Evolutionary conservation across 2,329 filamentous ascomycete species (phyloP), one percentile per base, ranked within the genome.

Genomic region (Acephala macrosclerotiorum): DNA sequence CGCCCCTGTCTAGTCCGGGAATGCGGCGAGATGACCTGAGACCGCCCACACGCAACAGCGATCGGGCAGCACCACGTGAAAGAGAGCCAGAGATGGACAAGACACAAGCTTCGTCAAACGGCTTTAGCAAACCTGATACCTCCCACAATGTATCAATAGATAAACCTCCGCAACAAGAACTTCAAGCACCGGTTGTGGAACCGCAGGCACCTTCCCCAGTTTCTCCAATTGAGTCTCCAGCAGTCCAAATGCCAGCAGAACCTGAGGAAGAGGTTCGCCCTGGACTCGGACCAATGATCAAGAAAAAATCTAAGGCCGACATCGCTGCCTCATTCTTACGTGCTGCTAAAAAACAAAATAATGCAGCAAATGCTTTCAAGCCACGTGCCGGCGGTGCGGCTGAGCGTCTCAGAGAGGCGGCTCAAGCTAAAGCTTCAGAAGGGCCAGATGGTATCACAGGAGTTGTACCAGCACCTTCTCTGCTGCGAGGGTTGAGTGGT

Each of bases 211-310:
- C 29, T n/a, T 11, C 55, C 55, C 55, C 29, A 36, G 55, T 36
- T 6, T 40, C 55, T 22, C 33, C 55, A 36, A 25, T 47, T 9
- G 55, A 61, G 18, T 47, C 59, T 20, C 64, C 63, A 49, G 58
- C 55, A 38, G 60, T 62, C 2, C 53, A 65, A 29, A 64, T 55
- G 11, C 67, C 69, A 61, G 65, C 64, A 40, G 64, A 73, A 45
- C 68, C 71, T 9, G 69, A 66, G 61, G 72, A 77, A 64, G 69
- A 75, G 36, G 77, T 84, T 70, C 83, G 92, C n/a, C 93, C 93
- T 20, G 94, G 93, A 0, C 84, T 97, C 7, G 93, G 93, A 0
- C 93, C 94, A 1, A 97, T 97, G 94, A 91, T 97, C 73, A 95
- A 93, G 78, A 93, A 92, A 75, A 87, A 86, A 67, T 90, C 89